These are phyloP conservation scores for Aspergillus conjunctus DNA, from an alignment of 495 filamentous ascomycete genomes.

Conservation along the genomic window DNA sequence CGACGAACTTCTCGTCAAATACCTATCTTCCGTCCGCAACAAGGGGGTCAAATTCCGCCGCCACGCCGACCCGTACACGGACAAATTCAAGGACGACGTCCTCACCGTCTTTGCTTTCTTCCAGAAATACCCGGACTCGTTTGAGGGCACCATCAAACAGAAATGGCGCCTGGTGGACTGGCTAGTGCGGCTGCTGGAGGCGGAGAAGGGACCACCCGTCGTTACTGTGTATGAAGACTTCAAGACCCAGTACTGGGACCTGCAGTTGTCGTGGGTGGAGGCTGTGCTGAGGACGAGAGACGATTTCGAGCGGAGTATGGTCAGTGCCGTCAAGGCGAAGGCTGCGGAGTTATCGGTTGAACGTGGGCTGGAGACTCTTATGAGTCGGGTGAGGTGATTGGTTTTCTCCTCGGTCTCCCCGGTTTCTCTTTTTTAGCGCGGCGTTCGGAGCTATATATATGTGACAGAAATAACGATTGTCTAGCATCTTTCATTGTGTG, in stretches of 20 bases:
- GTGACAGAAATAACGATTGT: neutral
- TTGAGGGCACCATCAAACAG: conserved; percentile 71
- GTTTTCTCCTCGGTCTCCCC: conserved; percentile 8
- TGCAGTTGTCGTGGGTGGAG: conserved; percentile 96
- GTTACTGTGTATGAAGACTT: conserved; percentile 79
- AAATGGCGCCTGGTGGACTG: conserved; percentile 89
- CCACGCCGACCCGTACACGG: conserved; percentile 71
- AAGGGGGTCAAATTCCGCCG: conserved; percentile 87
- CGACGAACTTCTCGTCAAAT: conserved; percentile 83
- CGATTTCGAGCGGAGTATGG: conserved; percentile 89
- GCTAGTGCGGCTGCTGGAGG: conserved; percentile 72
- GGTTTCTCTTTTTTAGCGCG: conserved; percentile 22
- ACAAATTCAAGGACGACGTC: conserved; percentile 89
- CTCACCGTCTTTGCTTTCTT: conserved; percentile 78
- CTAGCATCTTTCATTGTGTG: neutral
- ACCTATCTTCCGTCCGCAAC: conserved; percentile 86
- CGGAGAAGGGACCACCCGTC: conserved; percentile 69
- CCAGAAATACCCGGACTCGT: conserved; percentile 62
- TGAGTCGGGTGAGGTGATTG: conserved; percentile 78
- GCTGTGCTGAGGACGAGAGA: conserved; percentile 82
- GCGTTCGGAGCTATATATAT: conserved; percentile 22
- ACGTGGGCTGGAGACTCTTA: conserved; percentile 80
- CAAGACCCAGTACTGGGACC: conserved; percentile 88
- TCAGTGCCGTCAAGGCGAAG: conserved; percentile 81
- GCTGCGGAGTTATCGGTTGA: conserved; percentile 81